These are phyloP conservation scores for Boletus speciosus DNA, from an alignment of 768 basidiomycete genomes.

Conservation along the genomic window DNA sequence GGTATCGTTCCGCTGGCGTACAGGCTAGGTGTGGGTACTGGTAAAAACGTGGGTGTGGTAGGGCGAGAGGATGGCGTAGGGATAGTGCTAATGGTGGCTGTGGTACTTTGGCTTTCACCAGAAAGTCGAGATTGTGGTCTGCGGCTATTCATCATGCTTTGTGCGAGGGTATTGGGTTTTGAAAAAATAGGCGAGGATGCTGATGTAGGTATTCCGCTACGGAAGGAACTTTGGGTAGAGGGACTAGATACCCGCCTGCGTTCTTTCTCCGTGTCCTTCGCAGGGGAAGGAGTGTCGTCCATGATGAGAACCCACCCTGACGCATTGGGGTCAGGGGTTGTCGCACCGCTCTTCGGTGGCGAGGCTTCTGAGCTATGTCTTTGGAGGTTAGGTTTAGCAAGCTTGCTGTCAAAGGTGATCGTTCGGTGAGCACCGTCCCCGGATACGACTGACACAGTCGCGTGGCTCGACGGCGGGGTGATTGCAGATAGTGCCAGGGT, in stretches of 20 bases:
- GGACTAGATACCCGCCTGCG: conserved; percentile 63
- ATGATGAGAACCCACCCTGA: conserved; percentile 88
- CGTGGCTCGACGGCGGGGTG: conserved; percentile 36
- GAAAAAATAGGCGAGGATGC: conserved; percentile 44
- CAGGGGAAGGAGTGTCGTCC: conserved; percentile 79
- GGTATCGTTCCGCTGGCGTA: conserved; percentile 37
- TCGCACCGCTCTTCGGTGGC: conserved; percentile 35
- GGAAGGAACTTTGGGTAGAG: conserved; percentile 50
- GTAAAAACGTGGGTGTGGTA: conserved; percentile 72
- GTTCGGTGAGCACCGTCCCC: conserved; percentile 17
- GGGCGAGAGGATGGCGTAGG: conserved; percentile 69
- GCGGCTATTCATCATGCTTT: conserved; percentile 46
- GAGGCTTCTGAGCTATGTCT: conserved; percentile 45
- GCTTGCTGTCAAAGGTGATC: conserved; percentile 18
- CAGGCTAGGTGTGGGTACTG: conserved; percentile 55
- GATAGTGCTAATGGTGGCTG: conserved; percentile 58
- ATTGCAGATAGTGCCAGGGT: conserved; percentile 33
- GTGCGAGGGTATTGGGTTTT: conserved; percentile 40
- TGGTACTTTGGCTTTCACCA: conserved; percentile 51
- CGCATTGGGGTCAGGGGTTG: conserved; percentile 52
- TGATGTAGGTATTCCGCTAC: conserved; percentile 44
- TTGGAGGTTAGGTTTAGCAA: conserved; percentile 30
- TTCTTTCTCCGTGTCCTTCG: conserved; percentile 53
- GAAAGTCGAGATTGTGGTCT: conserved; percentile 77
- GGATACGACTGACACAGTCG: conserved; percentile 32